phyloP scores from a whole-genome alignment of 192 early-diverging fungal genomes.

The Podila epigama region DNA sequence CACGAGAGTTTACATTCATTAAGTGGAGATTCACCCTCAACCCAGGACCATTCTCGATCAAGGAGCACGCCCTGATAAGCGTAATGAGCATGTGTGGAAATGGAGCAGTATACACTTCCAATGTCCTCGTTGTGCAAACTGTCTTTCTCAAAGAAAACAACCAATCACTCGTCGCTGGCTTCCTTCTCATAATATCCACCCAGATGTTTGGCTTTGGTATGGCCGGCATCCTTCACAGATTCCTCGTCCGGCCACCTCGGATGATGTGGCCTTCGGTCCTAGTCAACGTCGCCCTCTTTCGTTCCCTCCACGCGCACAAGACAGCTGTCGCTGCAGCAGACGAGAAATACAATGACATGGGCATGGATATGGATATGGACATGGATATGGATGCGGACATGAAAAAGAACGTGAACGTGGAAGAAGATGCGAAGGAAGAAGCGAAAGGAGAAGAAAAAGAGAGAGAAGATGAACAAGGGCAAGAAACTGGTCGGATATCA shows the following conservation, averaged over 20 bases:
- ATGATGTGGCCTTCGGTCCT: conserved; percentile 73
- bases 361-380: too few relatives aligned
- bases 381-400: too few relatives aligned
- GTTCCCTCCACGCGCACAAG: conserved; percentile 77
- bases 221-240: conserved; percentile 54
- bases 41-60: conserved; percentile 68
- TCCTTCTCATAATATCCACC: conserved; percentile 57
- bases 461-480: too few relatives aligned
- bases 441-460: conserved; percentile 12
- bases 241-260: conserved; percentile 67
- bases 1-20: conserved; percentile 56
- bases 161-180: conserved; percentile 42
- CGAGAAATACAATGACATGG: too few relatives aligned
- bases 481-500: conserved; percentile 44
- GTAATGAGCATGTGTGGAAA: conserved; percentile 34
- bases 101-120: conserved; percentile 50
- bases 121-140: conserved; percentile 53
- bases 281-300: conserved; percentile 74
- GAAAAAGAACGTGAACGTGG: too few relatives aligned
- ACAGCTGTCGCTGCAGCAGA: too few relatives aligned
- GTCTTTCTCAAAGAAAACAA: conserved; percentile 43
- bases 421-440: too few relatives aligned
- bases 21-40: conserved; percentile 53
- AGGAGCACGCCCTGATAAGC: conserved; percentile 62
- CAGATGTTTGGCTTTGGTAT: conserved; percentile 67